phyloP scores from a whole-genome alignment of 257 asterid species.

The Solanum phureja region DNA sequence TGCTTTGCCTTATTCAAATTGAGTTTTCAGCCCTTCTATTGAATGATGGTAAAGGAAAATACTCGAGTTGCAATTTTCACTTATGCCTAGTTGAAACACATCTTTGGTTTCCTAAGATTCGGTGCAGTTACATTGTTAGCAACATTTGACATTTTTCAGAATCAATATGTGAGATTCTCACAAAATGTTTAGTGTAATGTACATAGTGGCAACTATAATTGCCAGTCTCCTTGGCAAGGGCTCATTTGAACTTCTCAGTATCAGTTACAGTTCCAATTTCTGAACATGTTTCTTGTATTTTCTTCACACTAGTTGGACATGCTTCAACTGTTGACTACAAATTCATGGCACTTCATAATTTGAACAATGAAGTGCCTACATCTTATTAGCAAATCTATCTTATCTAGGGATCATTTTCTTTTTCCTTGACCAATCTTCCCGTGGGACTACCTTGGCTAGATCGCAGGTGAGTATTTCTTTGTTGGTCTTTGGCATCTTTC shows the following conservation, averaged over 20 bases:
- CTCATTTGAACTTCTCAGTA: neutral
- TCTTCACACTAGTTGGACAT: neutral
- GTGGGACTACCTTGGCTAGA: no score
- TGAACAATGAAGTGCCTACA: no score
- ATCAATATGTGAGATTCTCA: neutral
- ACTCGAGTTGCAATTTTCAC: neutral
- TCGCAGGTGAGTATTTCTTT: no score
- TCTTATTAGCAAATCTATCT: no score
- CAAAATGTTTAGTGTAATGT: neutral
- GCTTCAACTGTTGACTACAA: neutral
- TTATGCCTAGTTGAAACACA: neutral
- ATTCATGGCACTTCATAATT: no score
- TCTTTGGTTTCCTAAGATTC: neutral
- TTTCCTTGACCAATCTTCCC: no score
- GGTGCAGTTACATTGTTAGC: neutral
- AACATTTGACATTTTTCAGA: neutral
- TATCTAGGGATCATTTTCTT: no score
- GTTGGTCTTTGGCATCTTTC: no score
- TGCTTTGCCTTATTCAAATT: neutral
- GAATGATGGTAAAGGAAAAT: neutral
- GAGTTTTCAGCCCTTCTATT: neutral
- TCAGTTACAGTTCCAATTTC: neutral
- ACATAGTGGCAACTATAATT: neutral
- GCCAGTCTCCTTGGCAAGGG: neutral
- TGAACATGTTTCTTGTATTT: neutral